phyloP scores from a whole-genome alignment of 2,329 filamentous ascomycete species.

The Dactylellina sp. region DNA sequence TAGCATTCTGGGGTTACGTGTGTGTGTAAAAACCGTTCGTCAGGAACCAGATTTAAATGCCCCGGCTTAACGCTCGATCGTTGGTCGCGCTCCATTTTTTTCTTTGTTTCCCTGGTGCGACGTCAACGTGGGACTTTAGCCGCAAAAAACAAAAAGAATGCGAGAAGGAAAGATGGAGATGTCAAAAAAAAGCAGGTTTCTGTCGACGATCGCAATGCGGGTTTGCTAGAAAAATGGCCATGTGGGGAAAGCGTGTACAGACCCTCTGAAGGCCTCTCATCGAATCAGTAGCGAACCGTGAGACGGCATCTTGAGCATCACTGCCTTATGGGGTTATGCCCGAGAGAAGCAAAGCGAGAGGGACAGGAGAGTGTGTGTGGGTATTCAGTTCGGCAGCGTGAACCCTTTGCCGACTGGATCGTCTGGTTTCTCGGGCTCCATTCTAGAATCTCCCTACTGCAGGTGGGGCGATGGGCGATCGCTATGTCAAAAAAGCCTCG shows the following conservation, averaged over 20 bases:
- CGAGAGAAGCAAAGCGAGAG: constrained; percentile 30
- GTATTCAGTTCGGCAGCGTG: constrained; percentile 39
- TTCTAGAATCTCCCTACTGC: constrained; percentile 49
- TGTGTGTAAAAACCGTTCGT: not conserved
- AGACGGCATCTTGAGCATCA: constrained; percentile 40
- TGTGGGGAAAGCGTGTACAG: constrained; percentile 33
- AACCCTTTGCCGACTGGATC: constrained; percentile 39
- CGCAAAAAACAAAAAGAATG: constrained; percentile 28
- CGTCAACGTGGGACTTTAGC: constrained; percentile 50
- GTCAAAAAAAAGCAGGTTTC: constrained; percentile 34
- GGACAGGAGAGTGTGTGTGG: constrained; percentile 30
- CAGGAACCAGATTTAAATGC: constrained; percentile 17
- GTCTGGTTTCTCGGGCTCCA: constrained; percentile 19
- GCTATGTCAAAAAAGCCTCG: constrained; percentile 32
- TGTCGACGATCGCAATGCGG: constrained; percentile 40
- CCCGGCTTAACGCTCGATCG: constrained; percentile 26
- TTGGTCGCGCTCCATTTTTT: not conserved
- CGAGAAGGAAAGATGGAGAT: constrained; percentile 27
- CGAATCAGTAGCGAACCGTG: constrained; percentile 45
- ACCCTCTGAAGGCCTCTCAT: constrained; percentile 16
- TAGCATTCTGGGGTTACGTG: too few relatives aligned
- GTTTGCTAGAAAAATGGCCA: constrained; percentile 22
- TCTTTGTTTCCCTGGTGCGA: constrained; percentile 11
- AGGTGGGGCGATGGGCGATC: constrained; percentile 38
- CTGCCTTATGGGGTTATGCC: constrained; percentile 35